Conservation (phyloP, 2,329 filamentous ascomycete species). For the Xylariaceae sp. region DNA sequence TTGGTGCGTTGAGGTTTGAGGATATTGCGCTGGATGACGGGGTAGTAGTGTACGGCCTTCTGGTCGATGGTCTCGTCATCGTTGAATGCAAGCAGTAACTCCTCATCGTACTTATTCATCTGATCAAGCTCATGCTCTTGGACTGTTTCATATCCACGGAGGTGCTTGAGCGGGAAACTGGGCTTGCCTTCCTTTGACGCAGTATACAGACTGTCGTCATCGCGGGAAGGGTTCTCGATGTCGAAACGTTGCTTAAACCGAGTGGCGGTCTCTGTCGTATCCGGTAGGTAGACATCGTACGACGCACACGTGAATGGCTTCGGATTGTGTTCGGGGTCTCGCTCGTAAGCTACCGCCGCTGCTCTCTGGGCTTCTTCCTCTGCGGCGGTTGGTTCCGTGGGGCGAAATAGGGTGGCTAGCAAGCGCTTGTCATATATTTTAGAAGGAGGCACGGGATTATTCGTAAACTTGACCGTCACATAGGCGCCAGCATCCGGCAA, state of each 20-base stretch:
- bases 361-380: slow-evolving; percentile 49
- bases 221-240: slow-evolving; percentile 49
- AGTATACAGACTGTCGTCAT: slow-evolving; percentile 52
- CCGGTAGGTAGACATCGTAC: slow-evolving; percentile 63
- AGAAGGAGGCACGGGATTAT: slow-evolving; percentile 54
- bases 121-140: slow-evolving; percentile 54
- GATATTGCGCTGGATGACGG: slow-evolving; percentile 59
- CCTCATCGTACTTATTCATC: slow-evolving; percentile 58
- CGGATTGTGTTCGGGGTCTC: slow-evolving; percentile 52
- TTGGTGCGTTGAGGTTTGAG: slow-evolving; percentile 61
- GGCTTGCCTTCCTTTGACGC: slow-evolving; percentile 40
- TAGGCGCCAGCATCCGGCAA: slow-evolving; percentile 68
- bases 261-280: slow-evolving; percentile 41
- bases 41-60: slow-evolving; percentile 64
- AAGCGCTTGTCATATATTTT: slow-evolving; percentile 57
- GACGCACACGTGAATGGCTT: slow-evolving; percentile 56
- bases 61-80: slow-evolving; percentile 44
- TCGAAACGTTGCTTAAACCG: slow-evolving; percentile 60
- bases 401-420: slow-evolving; percentile 57
- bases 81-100: slow-evolving; percentile 57
- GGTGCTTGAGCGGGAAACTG: slow-evolving; percentile 57
- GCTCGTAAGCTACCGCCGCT: slow-evolving; percentile 49
- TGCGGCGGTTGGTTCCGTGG: slow-evolving; percentile 50
- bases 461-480: slow-evolving; percentile 64
- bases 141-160: slow-evolving; percentile 62